Evolutionary conservation across 2,329 filamentous ascomycete genomes (phyloP).

Genomic region (Ophiostoma australiae): DNA sequence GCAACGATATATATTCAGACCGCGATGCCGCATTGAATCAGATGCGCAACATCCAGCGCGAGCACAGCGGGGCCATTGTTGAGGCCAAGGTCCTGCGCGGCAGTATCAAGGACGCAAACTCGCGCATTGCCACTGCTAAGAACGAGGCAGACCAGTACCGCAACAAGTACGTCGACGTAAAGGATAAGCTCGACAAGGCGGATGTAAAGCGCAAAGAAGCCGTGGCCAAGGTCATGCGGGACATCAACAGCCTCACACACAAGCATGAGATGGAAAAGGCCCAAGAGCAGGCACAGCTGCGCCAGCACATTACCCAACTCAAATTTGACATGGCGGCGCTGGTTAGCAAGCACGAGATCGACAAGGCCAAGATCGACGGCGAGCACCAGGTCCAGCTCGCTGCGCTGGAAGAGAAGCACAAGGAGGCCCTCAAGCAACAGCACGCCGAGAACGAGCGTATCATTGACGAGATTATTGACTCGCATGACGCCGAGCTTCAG

Average conservation of each 20-base stretch:
- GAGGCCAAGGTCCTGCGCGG: not conserved
- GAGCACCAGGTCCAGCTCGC: not conserved
- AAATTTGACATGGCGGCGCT: not conserved
- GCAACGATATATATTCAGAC: not conserved
- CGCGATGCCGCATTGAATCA: not conserved
- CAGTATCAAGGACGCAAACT: not conserved
- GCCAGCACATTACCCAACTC: not conserved
- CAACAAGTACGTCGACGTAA: not conserved
- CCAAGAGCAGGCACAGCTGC: not conserved
- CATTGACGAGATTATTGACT: constrained; percentile 21
- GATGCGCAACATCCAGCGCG: not conserved
- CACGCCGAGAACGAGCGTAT: constrained; percentile 16
- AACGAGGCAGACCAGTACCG: not conserved
- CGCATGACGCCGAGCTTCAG: constrained; percentile 20
- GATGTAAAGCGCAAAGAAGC: not conserved
- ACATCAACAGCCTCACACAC: not conserved
- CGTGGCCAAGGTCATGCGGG: not conserved
- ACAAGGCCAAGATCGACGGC: not conserved
- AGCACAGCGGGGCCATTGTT: not conserved
- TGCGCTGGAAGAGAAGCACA: constrained; percentile 2
- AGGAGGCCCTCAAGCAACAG: constrained; percentile 9
- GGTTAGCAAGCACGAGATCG: not conserved
- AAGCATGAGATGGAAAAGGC: not conserved
- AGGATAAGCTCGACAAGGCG: not conserved
- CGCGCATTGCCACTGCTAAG: not conserved